phyloP scores from a whole-genome alignment of 2,329 filamentous ascomycete species.

The Falciphora oryzae region DNA sequence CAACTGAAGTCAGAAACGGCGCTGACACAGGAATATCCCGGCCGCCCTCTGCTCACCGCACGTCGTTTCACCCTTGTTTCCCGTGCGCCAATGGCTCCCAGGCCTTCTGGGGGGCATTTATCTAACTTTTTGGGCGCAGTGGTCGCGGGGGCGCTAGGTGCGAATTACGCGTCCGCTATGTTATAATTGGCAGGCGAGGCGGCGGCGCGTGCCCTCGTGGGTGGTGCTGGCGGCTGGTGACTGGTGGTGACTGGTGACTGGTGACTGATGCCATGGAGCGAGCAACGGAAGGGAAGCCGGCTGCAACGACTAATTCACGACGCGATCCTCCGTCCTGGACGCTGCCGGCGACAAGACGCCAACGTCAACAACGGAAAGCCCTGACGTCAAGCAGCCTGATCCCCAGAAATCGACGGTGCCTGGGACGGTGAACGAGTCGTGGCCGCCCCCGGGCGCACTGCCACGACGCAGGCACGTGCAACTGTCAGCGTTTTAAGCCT shows the following conservation, averaged over 20 bases:
- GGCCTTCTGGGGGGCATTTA: not conserved
- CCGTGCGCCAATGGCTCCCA: not conserved
- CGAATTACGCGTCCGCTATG: not conserved
- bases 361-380: not conserved
- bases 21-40: not conserved
- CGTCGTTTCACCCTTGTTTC: not conserved
- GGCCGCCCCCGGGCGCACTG: not conserved
- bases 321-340: not conserved
- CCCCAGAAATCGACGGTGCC: not conserved
- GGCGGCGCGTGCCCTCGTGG: too few species aligned
- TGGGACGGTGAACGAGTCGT: not conserved
- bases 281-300: too few species aligned
- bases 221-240: too few species aligned
- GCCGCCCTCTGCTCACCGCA: not conserved
- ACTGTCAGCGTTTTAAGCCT: slow-evolving; percentile 1
- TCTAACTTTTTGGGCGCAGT: not conserved
- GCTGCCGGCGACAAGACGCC: too few species aligned
- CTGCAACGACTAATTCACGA: not conserved
- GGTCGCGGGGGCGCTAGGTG: too few species aligned
- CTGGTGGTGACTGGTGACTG: not conserved
- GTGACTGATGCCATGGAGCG: too few species aligned
- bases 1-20: not conserved
- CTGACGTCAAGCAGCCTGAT: not conserved
- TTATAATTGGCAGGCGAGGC: not conserved
- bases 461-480: not conserved